Percentiles rank a stretch among this genome's conserved stretches.
phyloP scores from a whole-genome alignment of 805 yeast species.

The Spathaspora arborariae region DNA sequence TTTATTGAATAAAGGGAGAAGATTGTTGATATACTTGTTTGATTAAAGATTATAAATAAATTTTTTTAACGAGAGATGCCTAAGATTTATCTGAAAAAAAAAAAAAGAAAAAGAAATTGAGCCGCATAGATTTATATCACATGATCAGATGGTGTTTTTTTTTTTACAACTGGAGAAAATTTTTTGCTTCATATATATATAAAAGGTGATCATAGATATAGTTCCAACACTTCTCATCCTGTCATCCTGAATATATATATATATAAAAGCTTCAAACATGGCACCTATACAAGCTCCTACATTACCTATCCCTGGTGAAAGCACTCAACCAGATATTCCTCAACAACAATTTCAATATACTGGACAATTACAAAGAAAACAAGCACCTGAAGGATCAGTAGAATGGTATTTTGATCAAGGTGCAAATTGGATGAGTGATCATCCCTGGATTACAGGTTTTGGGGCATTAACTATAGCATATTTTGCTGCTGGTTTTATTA shows the following conservation, averaged over 20 bases:
- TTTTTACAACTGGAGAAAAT: not conserved
- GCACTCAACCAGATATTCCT: slow-evolving; percentile 13
- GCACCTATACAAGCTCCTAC: slow-evolving; percentile 49
- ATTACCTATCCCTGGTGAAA: slow-evolving; percentile 55
- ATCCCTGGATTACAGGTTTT: slow-evolving; percentile 69
- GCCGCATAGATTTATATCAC: not conserved
- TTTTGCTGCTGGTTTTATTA: slow-evolving; percentile 63
- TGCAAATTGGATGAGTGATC: slow-evolving; percentile 59
- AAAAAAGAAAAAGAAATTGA: not conserved
- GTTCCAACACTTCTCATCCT: no score
- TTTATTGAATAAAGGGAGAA: not conserved
- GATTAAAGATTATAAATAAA: not conserved
- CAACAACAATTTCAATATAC: slow-evolving; percentile 21
- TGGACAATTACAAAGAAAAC: slow-evolving; percentile 39
- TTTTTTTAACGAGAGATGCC: not conserved
- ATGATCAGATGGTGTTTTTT: not conserved
- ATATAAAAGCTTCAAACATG: slow-evolving; percentile 9
- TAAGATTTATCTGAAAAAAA: no score
- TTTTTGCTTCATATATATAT: not conserved
- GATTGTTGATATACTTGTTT: not conserved
- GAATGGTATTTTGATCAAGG: slow-evolving; percentile 67
- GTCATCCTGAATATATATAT: not conserved
- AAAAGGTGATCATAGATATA: not conserved
- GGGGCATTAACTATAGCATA: slow-evolving; percentile 67
- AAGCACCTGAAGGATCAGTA: slow-evolving; percentile 42